phyloP scores from a whole-genome alignment of 2,329 filamentous ascomycete species.

The Alternaria gaisen region DNA sequence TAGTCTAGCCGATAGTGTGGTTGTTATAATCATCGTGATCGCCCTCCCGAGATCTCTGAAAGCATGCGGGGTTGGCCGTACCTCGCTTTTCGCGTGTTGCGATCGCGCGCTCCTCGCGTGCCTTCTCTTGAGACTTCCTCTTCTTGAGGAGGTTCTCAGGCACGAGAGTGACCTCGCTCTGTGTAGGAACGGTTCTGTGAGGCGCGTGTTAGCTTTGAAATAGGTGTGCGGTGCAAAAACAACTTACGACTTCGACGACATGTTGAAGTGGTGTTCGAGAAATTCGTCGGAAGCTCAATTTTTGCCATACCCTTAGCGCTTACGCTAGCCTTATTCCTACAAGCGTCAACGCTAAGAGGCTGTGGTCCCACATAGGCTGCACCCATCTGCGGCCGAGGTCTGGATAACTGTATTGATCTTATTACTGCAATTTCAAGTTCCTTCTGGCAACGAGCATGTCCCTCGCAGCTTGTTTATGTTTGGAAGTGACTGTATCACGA shows the following conservation, averaged over 20 bases:
- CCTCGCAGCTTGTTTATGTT: neutral
- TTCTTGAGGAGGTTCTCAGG: slow-evolving; percentile 99
- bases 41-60: slow-evolving; percentile 32
- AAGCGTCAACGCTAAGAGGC: slow-evolving; percentile 6
- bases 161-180: slow-evolving; percentile 89
- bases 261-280: slow-evolving; percentile 57
- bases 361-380: neutral
- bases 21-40: slow-evolving; percentile 84
- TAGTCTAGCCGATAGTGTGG: slow-evolving; percentile 88
- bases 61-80: slow-evolving; percentile 61
- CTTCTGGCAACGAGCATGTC: neutral
- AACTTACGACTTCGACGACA: slow-evolving; percentile 68
- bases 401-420: neutral
- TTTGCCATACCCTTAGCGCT: slow-evolving; percentile 21
- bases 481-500: neutral
- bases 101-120: slow-evolving; percentile 84
- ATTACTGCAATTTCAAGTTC: neutral
- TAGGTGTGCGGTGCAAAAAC: slow-evolving; percentile 59
- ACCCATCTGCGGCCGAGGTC: slow-evolving; percentile 1
- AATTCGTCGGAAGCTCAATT: slow-evolving; percentile 46
- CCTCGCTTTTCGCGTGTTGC: slow-evolving; percentile 89
- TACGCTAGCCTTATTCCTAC: slow-evolving; percentile 9
- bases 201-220: slow-evolving; percentile 17
- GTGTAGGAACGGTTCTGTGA: slow-evolving; percentile 85
- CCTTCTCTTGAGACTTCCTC: slow-evolving; percentile 99